Conservation (phyloP, 2,329 filamentous ascomycete genomes). For the Cadophora luteo-olivacea region DNA sequence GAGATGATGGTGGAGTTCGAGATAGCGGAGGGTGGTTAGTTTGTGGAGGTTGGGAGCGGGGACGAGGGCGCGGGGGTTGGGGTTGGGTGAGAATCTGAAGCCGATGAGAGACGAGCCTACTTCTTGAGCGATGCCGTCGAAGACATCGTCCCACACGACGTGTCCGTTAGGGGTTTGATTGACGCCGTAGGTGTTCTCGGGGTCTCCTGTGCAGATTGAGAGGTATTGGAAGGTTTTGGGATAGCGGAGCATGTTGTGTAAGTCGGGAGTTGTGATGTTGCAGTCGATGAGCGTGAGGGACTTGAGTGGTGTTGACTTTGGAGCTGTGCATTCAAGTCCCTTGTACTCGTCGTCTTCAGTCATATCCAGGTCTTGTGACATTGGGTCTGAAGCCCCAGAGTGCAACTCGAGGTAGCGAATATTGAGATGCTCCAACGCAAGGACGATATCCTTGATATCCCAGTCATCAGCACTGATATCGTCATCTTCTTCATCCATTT, state of each 20-base stretch:
- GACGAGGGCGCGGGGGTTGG: background rate
- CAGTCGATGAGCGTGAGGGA: background rate
- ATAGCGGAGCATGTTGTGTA: background rate
- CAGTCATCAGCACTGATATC: too few relatives aligned
- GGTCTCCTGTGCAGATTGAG: background rate
- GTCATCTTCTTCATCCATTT: too few relatives aligned
- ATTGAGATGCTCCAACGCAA: background rate
- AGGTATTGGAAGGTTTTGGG: background rate
- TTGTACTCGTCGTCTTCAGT: background rate
- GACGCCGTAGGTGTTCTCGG: background rate
- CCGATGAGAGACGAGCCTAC: background rate
- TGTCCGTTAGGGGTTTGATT: background rate
- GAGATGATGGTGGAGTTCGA: background rate
- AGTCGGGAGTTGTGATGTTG: background rate
- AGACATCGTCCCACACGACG: background rate
- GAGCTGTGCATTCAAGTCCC: background rate
- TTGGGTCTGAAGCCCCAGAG: background rate
- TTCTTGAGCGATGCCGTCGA: background rate
- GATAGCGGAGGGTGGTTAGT: conserved; percentile 1
- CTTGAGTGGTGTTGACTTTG: background rate
- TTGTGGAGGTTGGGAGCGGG: conserved; percentile 15
- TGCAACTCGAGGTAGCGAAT: conserved; percentile 5
- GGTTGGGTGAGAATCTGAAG: background rate
- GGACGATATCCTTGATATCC: background rate
- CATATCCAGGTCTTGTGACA: background rate